Percentiles rank a stretch among this genome's conserved stretches.
phyloP scores from a whole-genome alignment of 768 basidiomycete species.

The Leccinum longicurvipes region DNA sequence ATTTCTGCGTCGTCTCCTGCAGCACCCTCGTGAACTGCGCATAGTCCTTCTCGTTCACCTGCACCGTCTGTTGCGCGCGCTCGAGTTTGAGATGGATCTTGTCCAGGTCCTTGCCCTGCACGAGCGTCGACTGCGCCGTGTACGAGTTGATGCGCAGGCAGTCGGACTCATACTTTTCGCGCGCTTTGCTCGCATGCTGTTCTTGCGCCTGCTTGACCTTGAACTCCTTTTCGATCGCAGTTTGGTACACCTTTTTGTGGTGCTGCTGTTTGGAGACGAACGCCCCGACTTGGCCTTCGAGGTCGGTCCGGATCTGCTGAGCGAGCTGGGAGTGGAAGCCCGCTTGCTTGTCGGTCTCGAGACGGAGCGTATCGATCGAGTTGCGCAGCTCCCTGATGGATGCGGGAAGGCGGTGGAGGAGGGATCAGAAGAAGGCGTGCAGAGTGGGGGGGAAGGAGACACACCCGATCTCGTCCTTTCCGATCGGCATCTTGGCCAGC shows the following conservation, averaged over 20 bases:
- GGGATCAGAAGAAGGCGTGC: background rate
- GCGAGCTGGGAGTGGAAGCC: conserved; percentile 70
- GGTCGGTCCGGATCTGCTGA: conserved; percentile 67
- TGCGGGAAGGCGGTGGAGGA: background rate
- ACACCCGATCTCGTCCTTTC: conserved; percentile 92
- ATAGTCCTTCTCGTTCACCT: conserved; percentile 89
- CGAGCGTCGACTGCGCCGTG: conserved; percentile 85
- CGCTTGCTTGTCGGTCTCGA: conserved; percentile 84
- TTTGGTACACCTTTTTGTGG: conserved; percentile 71
- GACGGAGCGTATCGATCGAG: conserved; percentile 73
- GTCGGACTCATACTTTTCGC: conserved; percentile 91
- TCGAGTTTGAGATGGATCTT: conserved; percentile 86
- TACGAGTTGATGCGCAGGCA: conserved; percentile 92
- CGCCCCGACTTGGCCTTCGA: conserved; percentile 61
- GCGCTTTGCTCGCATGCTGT: conserved; percentile 79
- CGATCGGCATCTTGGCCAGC: conserved; percentile 71
- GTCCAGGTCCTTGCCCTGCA: conserved; percentile 92
- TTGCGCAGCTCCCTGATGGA: conserved; percentile 64
- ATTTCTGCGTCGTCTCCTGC: conserved; percentile 74
- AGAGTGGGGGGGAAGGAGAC: conserved; percentile 27
- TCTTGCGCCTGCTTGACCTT: conserved; percentile 88
- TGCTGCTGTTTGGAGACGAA: conserved; percentile 66
- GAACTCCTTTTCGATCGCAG: conserved; percentile 83
- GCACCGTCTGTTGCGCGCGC: conserved; percentile 84
- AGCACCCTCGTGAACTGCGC: conserved; percentile 79